These are phyloP conservation scores for Sugiyamaella marilandica DNA, from an alignment of 805 yeast genomes.

Conservation along the genomic window DNA sequence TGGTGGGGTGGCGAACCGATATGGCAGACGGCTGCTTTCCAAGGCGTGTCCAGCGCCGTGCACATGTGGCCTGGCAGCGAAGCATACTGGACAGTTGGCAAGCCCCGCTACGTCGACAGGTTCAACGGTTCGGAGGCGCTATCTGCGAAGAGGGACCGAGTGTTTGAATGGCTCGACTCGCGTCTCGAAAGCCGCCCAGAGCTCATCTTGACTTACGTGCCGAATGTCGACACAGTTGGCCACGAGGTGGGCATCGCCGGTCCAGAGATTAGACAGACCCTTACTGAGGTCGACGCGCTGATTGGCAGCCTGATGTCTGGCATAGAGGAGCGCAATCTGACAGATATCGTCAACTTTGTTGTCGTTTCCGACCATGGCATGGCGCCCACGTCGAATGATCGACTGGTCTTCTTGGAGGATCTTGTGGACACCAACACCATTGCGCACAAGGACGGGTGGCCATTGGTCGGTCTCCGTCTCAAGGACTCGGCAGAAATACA, in stretches of 20 bases:
- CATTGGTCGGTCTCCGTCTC: constrained; percentile 75
- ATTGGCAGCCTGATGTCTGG: constrained; percentile 47
- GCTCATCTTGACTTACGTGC: constrained; percentile 70
- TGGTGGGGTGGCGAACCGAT: constrained; percentile 93
- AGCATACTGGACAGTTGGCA: constrained; percentile 48
- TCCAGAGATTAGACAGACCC: constrained; percentile 46
- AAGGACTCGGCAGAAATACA: constrained; percentile 36
- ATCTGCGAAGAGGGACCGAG: constrained; percentile 50
- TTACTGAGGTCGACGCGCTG: constrained; percentile 61
- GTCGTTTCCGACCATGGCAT: constrained; percentile 90
- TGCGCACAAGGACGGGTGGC: constrained; percentile 77
- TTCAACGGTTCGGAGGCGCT: constrained; percentile 63
- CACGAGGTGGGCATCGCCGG: constrained; percentile 70
- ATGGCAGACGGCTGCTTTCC: constrained; percentile 70
- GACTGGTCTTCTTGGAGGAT: constrained; percentile 71
- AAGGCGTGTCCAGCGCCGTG: constrained; percentile 63
- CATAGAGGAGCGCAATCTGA: constrained; percentile 50
- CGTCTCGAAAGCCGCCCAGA: constrained; percentile 60
- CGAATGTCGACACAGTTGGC: constrained; percentile 75
- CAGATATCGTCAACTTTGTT: constrained; percentile 64
- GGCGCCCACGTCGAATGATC: constrained; percentile 75
- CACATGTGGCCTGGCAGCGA: constrained; percentile 98
- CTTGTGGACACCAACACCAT: constrained; percentile 50
- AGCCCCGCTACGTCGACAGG: constrained; percentile 51
- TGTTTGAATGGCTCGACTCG: constrained; percentile 63